These are phyloP conservation scores for Fraxinus xanthoxyloides DNA, from an alignment of 305 asterid species.

Conservation along the genomic window DNA sequence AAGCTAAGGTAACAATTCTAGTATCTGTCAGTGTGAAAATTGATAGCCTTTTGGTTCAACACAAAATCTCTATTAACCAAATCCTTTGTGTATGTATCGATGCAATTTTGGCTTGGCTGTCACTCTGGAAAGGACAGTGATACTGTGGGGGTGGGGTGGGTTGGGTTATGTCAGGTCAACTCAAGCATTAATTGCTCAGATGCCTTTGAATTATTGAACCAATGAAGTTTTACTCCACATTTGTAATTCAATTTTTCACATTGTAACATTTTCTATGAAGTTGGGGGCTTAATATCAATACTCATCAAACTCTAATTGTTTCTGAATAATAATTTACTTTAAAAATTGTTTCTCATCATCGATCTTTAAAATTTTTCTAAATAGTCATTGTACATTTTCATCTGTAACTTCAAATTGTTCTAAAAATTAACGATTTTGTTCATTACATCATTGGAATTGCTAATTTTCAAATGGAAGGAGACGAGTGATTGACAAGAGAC, in stretches of 20 bases:
- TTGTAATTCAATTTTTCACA: not conserved
- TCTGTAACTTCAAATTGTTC: not conserved
- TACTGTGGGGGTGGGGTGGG: constrained; percentile 25
- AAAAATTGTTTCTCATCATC: too few species aligned
- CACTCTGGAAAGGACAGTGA: constrained; percentile 47
- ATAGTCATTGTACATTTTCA: not conserved
- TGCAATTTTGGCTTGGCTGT: constrained; percentile 38
- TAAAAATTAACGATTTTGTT: too few species aligned
- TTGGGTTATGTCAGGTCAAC: constrained; percentile 45
- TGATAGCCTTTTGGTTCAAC: constrained; percentile 1
- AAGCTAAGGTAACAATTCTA: not conserved
- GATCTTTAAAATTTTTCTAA: not conserved
- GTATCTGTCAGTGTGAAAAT: not conserved
- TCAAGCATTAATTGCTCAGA: constrained; percentile 46
- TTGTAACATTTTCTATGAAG: not conserved
- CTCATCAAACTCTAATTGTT: constrained; percentile 11
- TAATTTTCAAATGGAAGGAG: not conserved
- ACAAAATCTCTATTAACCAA: not conserved
- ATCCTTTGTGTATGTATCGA: constrained; percentile 25
- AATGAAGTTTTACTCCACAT: constrained; percentile 10
- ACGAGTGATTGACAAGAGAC: not conserved
- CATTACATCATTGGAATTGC: not conserved
- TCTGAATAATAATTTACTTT: not conserved
- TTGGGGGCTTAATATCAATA: not conserved
- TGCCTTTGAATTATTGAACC: constrained; percentile 42